A percentile compares a stretch with the other conserved stretches of the same genome.
phyloP scores from a whole-genome alignment of 2,329 filamentous ascomycete species.

The Alternaria gaisen region DNA sequence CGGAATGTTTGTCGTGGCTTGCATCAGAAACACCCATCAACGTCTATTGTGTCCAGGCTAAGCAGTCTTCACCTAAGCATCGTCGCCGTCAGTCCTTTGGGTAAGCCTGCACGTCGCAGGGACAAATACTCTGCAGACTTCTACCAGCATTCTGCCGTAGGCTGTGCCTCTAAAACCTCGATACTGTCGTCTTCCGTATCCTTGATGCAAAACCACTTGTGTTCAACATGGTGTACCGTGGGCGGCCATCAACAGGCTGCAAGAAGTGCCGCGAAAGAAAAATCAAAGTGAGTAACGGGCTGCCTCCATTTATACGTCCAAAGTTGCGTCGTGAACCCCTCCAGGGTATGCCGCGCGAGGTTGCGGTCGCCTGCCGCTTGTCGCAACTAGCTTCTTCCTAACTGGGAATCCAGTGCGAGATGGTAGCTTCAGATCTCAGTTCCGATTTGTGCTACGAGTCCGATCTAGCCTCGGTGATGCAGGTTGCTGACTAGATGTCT shows the following conservation, averaged over 20 bases:
- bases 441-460: neutral
- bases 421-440: neutral
- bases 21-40: neutral
- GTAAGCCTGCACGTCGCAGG: neutral
- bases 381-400: constrained; percentile 4
- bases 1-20: neutral
- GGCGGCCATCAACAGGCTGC: constrained; percentile 45
- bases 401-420: constrained; percentile 13
- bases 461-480: neutral
- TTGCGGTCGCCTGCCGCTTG: neutral
- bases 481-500: constrained; percentile 1
- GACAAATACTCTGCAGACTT: neutral
- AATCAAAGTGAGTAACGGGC: constrained; percentile 45
- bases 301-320: neutral
- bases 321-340: neutral
- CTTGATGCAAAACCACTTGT: neutral
- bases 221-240: constrained; percentile 45
- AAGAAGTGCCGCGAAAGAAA: constrained; percentile 53
- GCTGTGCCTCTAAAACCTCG: neutral
- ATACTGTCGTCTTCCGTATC: neutral
- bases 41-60: neutral
- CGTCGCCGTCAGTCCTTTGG: neutral
- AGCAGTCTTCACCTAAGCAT: neutral
- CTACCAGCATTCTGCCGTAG: neutral
- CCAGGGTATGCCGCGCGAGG: neutral